Percentiles rank a stretch among this genome's conserved stretches.
Conservation (phyloP, 2,329 filamentous ascomycete genomes). For the Fusarium ramigenum region DNA sequence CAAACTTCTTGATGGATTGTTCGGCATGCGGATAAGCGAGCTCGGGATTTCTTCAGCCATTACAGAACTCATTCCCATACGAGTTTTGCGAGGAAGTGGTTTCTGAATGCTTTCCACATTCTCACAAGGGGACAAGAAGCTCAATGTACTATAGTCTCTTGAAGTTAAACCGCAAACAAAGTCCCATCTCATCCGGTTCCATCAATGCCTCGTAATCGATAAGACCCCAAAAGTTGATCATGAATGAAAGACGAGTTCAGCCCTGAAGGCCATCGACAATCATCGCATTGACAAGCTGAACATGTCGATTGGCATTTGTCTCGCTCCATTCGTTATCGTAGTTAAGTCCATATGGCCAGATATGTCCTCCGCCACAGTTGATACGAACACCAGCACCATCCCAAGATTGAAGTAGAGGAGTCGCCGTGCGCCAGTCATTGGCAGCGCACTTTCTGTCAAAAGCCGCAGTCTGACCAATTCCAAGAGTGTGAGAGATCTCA, state of each 20-base stretch:
- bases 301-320: conserved; percentile 55
- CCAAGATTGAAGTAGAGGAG: conserved; percentile 51
- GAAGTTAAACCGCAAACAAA: not conserved
- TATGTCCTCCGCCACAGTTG: conserved; percentile 52
- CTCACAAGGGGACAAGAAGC: no score
- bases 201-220: not conserved
- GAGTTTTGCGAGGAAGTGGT: no score
- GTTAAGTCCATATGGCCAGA: conserved; percentile 55
- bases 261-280: conserved; percentile 49
- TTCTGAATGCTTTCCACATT: no score
- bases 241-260: not conserved
- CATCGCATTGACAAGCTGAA: conserved; percentile 57
- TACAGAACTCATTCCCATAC: no score
- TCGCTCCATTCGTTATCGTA: conserved; percentile 57
- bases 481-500: conserved; percentile 59
- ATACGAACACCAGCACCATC: conserved; percentile 51
- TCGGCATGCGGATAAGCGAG: no score
- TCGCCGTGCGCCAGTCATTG: conserved; percentile 54
- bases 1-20: no score
- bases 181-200: not conserved
- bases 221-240: not conserved
- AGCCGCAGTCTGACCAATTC: conserved; percentile 55
- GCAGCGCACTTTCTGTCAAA: conserved; percentile 53
- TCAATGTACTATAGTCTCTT: no score
- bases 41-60: no score